Base-by-base conservation (phyloP, 495 filamentous ascomycete genomes). In the Trichoderma virens region DNA sequence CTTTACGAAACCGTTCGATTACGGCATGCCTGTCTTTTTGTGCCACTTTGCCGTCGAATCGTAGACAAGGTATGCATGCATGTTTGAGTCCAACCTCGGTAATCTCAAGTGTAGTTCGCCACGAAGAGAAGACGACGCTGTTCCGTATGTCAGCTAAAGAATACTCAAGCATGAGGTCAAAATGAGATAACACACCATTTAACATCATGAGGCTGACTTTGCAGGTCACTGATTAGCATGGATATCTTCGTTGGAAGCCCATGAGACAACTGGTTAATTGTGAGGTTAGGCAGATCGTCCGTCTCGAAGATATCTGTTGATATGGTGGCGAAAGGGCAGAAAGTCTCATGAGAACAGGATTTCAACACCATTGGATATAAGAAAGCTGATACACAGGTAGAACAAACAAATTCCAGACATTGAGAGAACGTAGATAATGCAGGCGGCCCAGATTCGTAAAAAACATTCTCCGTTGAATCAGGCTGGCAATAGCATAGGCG, bases 81-180 rank as follows among this genome's bases (percentile, higher is more conserved):
- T 74, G 63, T 7, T 70, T 66, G 13, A 83, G 70, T 5, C 68
- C 75, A 0, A 34, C 30, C 51, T 77, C 70, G 0, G 80, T 69
- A 1, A 79, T 16, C 38, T 80, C 75, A 14, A 83, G 77, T 5
- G 75, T 80, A 39, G 70, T 67, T 34, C 73, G 71, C 80, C 79
- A 82, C 2, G 65, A 73, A 0, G 79, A 77, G 63, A 82, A 83
- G 0, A 82, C 75, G 39, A 82, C 65, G 51, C 77, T 80, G 35
- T 38, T 13, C n/a, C 11, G 23, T 18, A n/a, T 16, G 60, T 65
- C 45, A 65, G 59, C 62, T 16, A 30, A n/a, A 16, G 28, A 20
- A 7, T 25, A 59, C 64, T 63, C n/a, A n/a, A n/a, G n/a, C n/a
- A n/a, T n/a, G n/a, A n/a, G n/a, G n/a, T n/a, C n/a, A n/a, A n/a